These are phyloP conservation scores for Trematosphaeria pertusa DNA, from an alignment of 2,329 filamentous ascomycete species.

Conservation along the genomic window DNA sequence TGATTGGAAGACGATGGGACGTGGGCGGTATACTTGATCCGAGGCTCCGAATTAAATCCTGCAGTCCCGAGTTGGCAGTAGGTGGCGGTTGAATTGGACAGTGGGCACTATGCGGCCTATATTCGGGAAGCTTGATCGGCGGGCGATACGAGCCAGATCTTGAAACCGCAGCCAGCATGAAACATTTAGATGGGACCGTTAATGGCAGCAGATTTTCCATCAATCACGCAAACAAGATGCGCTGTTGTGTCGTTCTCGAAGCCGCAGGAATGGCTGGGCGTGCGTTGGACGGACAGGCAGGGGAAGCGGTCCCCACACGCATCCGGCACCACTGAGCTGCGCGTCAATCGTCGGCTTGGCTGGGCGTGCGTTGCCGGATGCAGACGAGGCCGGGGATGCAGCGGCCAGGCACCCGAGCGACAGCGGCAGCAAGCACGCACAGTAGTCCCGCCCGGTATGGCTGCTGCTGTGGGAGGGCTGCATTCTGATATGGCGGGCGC, in stretches of 20 bases:
- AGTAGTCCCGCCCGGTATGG: neutral
- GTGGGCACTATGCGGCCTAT: conserved; percentile 18
- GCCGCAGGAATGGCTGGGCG: too few species aligned
- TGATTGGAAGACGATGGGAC: too few species aligned
- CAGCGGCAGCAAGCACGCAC: neutral
- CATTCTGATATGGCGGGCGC: neutral
- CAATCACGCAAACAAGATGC: conserved; percentile 14
- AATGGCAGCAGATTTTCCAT: conserved; percentile 16
- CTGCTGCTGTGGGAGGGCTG: neutral
- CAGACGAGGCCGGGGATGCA: neutral
- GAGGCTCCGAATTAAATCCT: conserved; percentile 20
- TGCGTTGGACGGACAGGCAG: too few species aligned
- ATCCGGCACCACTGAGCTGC: too few species aligned
- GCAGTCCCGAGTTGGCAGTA: too few species aligned
- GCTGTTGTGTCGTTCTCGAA: conserved; percentile 4
- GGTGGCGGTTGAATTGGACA: too few species aligned
- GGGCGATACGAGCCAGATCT: conserved; percentile 17
- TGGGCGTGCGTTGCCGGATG: neutral
- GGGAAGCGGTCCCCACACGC: conserved; percentile 40
- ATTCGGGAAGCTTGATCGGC: conserved; percentile 20
- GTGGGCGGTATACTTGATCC: too few species aligned
- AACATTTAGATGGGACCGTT: conserved; percentile 18
- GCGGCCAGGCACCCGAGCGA: neutral
- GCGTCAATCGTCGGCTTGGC: conserved; percentile 16
- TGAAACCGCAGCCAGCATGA: conserved; percentile 17